Evolutionary conservation across 805 yeast species (phyloP).

Genomic region (Jamesozyma piceae): DNA sequence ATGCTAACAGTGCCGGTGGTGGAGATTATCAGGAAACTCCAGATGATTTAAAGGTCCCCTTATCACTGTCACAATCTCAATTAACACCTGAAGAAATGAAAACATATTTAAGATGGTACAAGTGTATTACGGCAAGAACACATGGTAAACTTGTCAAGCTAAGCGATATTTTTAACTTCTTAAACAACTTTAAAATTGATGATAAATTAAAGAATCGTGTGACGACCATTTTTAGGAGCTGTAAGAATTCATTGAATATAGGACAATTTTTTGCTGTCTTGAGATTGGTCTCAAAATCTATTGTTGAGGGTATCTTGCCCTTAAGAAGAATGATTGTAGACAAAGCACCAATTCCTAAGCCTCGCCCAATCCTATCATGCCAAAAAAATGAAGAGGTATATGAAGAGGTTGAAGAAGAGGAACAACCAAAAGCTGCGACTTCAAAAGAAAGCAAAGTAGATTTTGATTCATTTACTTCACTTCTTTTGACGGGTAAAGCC

Average conservation of each 20-base stretch:
- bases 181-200: slow-evolving; percentile 63
- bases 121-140: slow-evolving; percentile 67
- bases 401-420: slow-evolving; percentile 31
- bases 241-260: slow-evolving; percentile 55
- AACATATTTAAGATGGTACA: slow-evolving; percentile 90
- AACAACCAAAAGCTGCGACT: slow-evolving; percentile 10
- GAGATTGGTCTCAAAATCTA: slow-evolving; percentile 66
- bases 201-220: slow-evolving; percentile 43
- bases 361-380: slow-evolving; percentile 64
- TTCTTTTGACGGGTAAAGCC: slow-evolving; percentile 71
- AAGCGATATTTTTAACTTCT: slow-evolving; percentile 68
- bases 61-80: slow-evolving; percentile 57
- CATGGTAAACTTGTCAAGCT: slow-evolving; percentile 57
- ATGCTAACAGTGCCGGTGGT: not conserved
- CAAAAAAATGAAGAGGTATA: slow-evolving; percentile 44
- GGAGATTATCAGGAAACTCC: slow-evolving; percentile 19
- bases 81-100: slow-evolving; percentile 69
- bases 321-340: slow-evolving; percentile 42
- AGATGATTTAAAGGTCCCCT: slow-evolving; percentile 42
- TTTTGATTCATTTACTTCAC: slow-evolving; percentile 76
- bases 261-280: slow-evolving; percentile 87
- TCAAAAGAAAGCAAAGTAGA: slow-evolving; percentile 42
- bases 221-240: slow-evolving; percentile 40
- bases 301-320: slow-evolving; percentile 43
- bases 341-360: slow-evolving; percentile 64